Evolutionary conservation across 202 grass and related monocot species (phyloP), one percentile per base, ranked within the genome.

Genomic region (Hordeum pubiflorum): DNA sequence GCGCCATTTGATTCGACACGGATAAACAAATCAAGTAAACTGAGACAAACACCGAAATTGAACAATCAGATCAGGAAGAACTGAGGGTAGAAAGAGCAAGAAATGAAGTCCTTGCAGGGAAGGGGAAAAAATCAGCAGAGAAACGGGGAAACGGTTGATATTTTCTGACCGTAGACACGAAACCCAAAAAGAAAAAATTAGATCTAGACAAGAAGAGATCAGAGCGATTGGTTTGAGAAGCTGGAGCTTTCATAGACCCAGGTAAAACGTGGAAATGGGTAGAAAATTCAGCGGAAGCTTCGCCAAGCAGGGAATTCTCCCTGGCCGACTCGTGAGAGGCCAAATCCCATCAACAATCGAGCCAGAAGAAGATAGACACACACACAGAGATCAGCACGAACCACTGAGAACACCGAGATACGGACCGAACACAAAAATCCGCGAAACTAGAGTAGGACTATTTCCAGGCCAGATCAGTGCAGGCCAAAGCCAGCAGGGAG

Each of bases 1-100:
- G 88, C 50, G 91, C 91, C 91, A 93, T 93, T 80, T 58, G 75
- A 78, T 74, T 79, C 6, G 32, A 84, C 54, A 6, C 34, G 39
- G 82, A 52, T 9, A 58, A 81, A 37, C 10, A 41, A 80, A 74
- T 46, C 33, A 44, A 66, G 48, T 7, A 74, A 59, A 36, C 22
- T 23, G 39, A 63, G 72, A 41, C 10, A 14, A 83, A 36, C 13
- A 43, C 21, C 14, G 26, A 74, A 68, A 36, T 57, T 72, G 75
- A 65, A 58, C 26, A 38, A 73, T 58, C 75, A 86, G 78, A 86
- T 81, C 84, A 81, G 50, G 59, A 33, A 14, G 29, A 81, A 81
- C 3, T 10, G 12, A 31, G 34, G 34, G 58, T 13, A 55, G 18
- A 23, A 67, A 29, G 17, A 58, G 78, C 78, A 20, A 24, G 10